These are phyloP conservation scores for Trypanosoma grayi DNA, from an alignment of 208 protist genomes.

Conservation along the genomic window DNA sequence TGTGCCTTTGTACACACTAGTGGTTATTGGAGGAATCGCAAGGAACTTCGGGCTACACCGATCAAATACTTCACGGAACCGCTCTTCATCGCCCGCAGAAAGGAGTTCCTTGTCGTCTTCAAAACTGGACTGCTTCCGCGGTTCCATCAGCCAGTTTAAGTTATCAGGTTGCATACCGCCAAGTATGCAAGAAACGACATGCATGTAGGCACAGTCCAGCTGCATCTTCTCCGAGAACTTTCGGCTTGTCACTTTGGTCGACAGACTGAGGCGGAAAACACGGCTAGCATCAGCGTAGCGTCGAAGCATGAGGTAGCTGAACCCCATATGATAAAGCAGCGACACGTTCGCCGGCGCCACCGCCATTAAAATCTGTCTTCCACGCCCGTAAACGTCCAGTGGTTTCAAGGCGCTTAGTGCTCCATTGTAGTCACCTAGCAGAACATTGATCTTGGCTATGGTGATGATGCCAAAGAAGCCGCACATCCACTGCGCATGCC, in stretches of 20 bases:
- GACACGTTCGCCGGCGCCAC: slow-evolving; percentile 77
- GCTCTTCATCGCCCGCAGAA: slow-evolving; percentile 77
- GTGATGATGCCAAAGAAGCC: slow-evolving; percentile 86
- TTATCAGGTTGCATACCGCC: slow-evolving; percentile 77
- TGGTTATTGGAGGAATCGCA: slow-evolving; percentile 56
- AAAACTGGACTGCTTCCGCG: slow-evolving; percentile 50
- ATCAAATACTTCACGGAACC: slow-evolving; percentile 90
- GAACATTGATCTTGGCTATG: slow-evolving; percentile 76
- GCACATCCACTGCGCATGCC: slow-evolving; percentile 59
- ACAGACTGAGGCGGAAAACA: slow-evolving; percentile 72
- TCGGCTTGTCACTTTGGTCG: slow-evolving; percentile 60
- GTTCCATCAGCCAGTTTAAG: slow-evolving; percentile 58
- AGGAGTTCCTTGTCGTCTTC: slow-evolving; percentile 87
- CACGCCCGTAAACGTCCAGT: slow-evolving; percentile 72
- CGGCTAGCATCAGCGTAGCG: slow-evolving; percentile 87
- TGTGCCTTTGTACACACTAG: slow-evolving; percentile 57
- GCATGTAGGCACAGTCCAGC: slow-evolving; percentile 79
- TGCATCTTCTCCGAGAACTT: slow-evolving; percentile 85
- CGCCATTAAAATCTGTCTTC: slow-evolving; percentile 53
- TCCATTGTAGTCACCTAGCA: slow-evolving; percentile 83
- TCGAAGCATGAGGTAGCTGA: slow-evolving; percentile 91
- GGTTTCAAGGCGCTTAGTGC: slow-evolving; percentile 67
- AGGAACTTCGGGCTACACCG: slow-evolving; percentile 90
- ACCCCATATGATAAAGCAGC: slow-evolving; percentile 83
- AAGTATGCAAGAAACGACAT: slow-evolving; percentile 76